Percentiles rank a stretch among this genome's conserved stretches.
These are phyloP conservation scores for Pyrenophora tritici-repentis DNA, from an alignment of 2,329 filamentous ascomycete species.

Conservation along the genomic window DNA sequence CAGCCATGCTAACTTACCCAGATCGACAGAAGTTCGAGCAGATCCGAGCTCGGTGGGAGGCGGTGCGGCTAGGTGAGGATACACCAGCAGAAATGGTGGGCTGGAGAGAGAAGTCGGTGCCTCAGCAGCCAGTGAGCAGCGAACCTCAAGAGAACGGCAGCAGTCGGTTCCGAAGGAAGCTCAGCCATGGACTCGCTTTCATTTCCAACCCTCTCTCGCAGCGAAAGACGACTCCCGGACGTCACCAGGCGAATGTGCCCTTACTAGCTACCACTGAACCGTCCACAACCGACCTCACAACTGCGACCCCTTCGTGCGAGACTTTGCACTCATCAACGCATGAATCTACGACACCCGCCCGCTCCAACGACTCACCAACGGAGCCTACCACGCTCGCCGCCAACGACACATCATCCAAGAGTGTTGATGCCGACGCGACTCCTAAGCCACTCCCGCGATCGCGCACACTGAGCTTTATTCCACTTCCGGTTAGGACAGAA, in stretches of 20 bases:
- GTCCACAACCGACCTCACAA: slow-evolving; percentile 11
- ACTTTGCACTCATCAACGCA: slow-evolving; percentile 14
- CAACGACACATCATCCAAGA: not conserved
- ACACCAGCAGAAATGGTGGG: slow-evolving; percentile 31
- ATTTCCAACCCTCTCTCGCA: slow-evolving; percentile 41
- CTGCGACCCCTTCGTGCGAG: slow-evolving; percentile 5
- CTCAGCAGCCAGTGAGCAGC: slow-evolving; percentile 14
- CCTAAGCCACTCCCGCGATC: slow-evolving; percentile 33
- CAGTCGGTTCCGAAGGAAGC: slow-evolving; percentile 41
- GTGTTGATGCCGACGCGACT: slow-evolving; percentile 18
- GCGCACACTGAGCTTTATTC: slow-evolving; percentile 42
- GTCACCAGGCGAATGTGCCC: slow-evolving; percentile 14
- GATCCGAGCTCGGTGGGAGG: slow-evolving; percentile 43
- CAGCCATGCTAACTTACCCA: slow-evolving; percentile 43
- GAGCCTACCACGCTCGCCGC: slow-evolving; percentile 1
- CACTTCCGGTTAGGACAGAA: slow-evolving; percentile 26
- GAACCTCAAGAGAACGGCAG: slow-evolving; percentile 15
- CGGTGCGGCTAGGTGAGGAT: slow-evolving; percentile 20
- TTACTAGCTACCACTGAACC: slow-evolving; percentile 17
- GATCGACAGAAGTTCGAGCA: slow-evolving; percentile 40
- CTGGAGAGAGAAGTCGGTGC: slow-evolving; percentile 29
- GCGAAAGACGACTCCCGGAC: slow-evolving; percentile 29
- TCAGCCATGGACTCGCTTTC: slow-evolving; percentile 41
- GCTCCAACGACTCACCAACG: not conserved
- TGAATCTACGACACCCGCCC: slow-evolving; percentile 4